These are phyloP conservation scores for Thuidium tamariscinum DNA, from an alignment of 225 moss, liverwort and hornwort genomes.

Conservation along the genomic window DNA sequence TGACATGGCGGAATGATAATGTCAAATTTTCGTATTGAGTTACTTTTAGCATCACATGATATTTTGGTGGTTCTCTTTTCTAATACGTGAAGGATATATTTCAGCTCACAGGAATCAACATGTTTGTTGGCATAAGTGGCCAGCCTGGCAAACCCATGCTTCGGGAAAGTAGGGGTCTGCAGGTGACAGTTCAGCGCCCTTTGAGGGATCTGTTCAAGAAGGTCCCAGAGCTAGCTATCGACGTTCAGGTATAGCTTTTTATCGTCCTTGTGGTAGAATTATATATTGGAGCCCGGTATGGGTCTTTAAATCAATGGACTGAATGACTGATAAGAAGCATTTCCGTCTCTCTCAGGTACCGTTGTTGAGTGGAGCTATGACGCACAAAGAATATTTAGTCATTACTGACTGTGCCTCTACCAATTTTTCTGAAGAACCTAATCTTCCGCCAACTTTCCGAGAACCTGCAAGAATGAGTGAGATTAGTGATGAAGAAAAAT, in stretches of 20 bases:
- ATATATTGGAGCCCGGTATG: not conserved
- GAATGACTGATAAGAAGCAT: not conserved
- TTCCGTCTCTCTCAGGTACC: conserved; percentile 49
- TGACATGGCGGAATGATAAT: not conserved
- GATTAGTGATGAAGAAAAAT: conserved; percentile 66
- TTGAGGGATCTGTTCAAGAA: conserved; percentile 90
- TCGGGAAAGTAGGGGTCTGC: conserved; percentile 78
- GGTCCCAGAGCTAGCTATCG: conserved; percentile 88
- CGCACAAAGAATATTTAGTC: conserved; percentile 92
- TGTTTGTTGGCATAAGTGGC: conserved; percentile 93
- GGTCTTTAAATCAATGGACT: not conserved
- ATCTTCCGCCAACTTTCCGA: conserved; percentile 77
- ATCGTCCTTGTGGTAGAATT: not conserved
- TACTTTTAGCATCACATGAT: not conserved
- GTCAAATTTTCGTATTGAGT: not conserved
- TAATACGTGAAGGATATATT: conserved; percentile 3
- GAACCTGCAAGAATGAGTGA: conserved; percentile 56
- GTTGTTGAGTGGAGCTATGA: conserved; percentile 81
- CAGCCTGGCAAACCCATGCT: conserved; percentile 89
- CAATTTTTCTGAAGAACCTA: conserved; percentile 72
- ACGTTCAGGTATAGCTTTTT: conserved; percentile 56
- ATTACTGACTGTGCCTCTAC: conserved; percentile 94
- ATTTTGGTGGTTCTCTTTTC: not conserved
- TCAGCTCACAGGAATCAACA: conserved; percentile 93
- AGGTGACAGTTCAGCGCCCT: conserved; percentile 76